Conservation (phyloP, 768 basidiomycete genomes). For the Hypholoma sublateritium region DNA sequence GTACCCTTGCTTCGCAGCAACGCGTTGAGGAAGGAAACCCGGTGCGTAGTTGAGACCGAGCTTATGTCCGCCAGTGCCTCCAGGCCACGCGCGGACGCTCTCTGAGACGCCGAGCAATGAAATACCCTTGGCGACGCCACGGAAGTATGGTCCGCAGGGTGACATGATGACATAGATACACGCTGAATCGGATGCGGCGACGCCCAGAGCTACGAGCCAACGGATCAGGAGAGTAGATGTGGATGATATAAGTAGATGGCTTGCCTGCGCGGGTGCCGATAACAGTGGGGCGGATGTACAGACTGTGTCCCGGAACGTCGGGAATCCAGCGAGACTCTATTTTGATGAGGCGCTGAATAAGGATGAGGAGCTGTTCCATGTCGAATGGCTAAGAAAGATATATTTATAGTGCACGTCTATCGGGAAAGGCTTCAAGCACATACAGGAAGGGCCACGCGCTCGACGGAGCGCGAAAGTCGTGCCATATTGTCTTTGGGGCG, state of each 20-base stretch:
- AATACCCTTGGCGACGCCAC: constrained; percentile 57
- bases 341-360: constrained; percentile 73
- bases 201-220: constrained; percentile 42
- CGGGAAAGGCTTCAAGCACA: constrained; percentile 18
- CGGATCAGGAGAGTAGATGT: constrained; percentile 31
- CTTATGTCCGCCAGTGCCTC: constrained; percentile 80
- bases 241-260: constrained; percentile 41
- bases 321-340: constrained; percentile 90
- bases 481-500: constrained; percentile 85
- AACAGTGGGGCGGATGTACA: constrained; percentile 86
- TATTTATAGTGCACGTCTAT: background rate
- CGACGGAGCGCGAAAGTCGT: constrained; percentile 68
- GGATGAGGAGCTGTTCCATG: constrained; percentile 59
- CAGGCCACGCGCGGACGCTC: constrained; percentile 48
- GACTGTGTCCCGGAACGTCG: constrained; percentile 63
- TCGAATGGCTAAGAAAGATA: constrained; percentile 58
- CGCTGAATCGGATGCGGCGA: constrained; percentile 71
- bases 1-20: constrained; percentile 68
- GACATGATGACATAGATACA: constrained; percentile 73
- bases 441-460: constrained; percentile 73
- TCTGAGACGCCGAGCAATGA: constrained; percentile 41
- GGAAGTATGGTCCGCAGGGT: constrained; percentile 78
- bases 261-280: constrained; percentile 50
- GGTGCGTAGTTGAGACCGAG: constrained; percentile 68
- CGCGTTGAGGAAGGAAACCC: constrained; percentile 60